phyloP scores from a whole-genome alignment of 108 stramenopile genomes.

The Pseudonitzschia multiseries region DNA sequence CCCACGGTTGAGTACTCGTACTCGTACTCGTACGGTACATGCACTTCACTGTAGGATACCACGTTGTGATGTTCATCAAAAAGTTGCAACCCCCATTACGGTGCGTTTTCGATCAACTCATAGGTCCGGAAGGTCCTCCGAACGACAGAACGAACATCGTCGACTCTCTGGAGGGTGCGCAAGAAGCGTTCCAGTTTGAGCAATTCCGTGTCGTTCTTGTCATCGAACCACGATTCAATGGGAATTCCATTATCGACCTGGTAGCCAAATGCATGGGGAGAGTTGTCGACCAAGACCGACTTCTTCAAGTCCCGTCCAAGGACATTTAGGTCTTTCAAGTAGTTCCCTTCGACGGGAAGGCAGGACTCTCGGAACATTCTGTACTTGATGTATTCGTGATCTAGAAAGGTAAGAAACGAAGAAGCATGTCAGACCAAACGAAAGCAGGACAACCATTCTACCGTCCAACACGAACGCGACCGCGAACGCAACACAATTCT shows the following conservation, averaged over 20 bases:
- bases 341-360: constrained; percentile 86
- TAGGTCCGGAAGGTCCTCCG: constrained; percentile 69
- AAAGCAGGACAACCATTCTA: neutral
- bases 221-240: constrained; percentile 98
- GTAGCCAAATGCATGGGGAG: constrained; percentile 92
- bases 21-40: too few species aligned
- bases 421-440: neutral
- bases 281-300: constrained; percentile 94
- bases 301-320: constrained; percentile 81
- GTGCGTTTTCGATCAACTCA: constrained; percentile 46
- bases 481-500: neutral
- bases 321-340: constrained; percentile 89
- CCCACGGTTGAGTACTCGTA: neutral
- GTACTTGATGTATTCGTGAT: constrained; percentile 82
- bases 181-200: constrained; percentile 89
- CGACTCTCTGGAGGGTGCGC: constrained; percentile 59
- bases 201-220: constrained; percentile 88
- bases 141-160: constrained; percentile 81
- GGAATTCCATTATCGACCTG: constrained; percentile 97
- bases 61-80: neutral
- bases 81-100: neutral
- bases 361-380: constrained; percentile 95
- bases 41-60: neutral
- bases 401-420: constrained; percentile 24
- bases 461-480: neutral